Evolutionary conservation across 1,284 basidiomycete species (phyloP).

Genomic region (Ustilago tritici): DNA sequence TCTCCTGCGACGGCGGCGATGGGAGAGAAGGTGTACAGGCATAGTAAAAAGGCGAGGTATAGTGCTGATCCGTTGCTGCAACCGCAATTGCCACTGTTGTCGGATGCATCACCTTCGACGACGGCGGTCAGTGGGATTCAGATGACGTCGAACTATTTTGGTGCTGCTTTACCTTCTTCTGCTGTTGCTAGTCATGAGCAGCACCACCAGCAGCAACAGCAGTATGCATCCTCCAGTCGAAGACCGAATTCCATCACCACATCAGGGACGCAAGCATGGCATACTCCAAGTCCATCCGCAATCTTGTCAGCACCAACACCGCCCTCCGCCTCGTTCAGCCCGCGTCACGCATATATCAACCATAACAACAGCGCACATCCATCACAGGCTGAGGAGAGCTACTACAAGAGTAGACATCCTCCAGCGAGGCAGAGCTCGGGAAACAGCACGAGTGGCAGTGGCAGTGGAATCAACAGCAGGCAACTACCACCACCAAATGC

Average conservation of each 20-base stretch:
- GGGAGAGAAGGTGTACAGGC: not conserved
- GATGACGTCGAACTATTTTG: constrained; percentile 25
- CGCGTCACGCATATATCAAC: not conserved
- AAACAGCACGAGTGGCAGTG: not conserved
- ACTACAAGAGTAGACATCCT: not conserved
- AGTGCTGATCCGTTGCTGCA: not conserved
- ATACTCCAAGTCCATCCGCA: constrained; percentile 19
- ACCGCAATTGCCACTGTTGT: not conserved
- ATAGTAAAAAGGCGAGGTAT: not conserved
- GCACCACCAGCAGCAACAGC: not conserved
- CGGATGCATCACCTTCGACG: not conserved
- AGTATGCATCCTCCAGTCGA: not conserved
- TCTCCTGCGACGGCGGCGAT: not conserved
- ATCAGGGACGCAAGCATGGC: constrained; percentile 7
- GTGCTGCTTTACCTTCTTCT: not conserved
- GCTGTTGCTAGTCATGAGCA: not conserved
- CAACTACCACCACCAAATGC: not conserved
- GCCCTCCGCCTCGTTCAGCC: constrained; percentile 17
- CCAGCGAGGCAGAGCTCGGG: not conserved
- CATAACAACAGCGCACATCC: not conserved
- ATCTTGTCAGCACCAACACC: constrained; percentile 19
- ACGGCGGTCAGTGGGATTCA: constrained; percentile 4
- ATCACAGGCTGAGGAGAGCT: not conserved
- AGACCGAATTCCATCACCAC: not conserved
- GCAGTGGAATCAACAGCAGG: constrained; percentile 1